These are phyloP conservation scores for Cyclospora cayetanensis DNA, from an alignment of 169 alveolate species.

Conservation along the genomic window DNA sequence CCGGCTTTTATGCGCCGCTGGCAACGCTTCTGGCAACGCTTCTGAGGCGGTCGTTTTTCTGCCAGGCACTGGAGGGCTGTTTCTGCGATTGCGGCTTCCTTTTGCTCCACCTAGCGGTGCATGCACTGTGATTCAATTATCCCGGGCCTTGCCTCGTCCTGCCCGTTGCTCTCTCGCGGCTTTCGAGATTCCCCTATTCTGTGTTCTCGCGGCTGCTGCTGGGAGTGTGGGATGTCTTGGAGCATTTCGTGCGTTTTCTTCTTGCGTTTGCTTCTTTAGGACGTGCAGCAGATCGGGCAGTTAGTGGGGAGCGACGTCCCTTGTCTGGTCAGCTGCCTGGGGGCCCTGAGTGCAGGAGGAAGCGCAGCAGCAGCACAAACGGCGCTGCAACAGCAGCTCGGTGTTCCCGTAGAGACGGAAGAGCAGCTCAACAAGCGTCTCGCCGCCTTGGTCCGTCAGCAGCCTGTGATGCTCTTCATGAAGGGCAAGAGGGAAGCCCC, in stretches of 20 bases:
- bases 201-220: slow-evolving; percentile 4
- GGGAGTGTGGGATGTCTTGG: neutral
- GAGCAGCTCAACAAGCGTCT: neutral
- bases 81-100: neutral
- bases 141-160: no score
- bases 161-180: no score
- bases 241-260: neutral
- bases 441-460: neutral
- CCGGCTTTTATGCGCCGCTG: no score
- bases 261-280: neutral
- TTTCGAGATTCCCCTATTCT: no score
- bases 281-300: neutral
- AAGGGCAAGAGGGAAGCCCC: slow-evolving; percentile 58
- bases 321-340: neutral
- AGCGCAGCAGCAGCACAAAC: neutral
- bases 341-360: neutral
- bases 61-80: no score
- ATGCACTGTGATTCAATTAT: no score
- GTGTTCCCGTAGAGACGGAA: neutral
- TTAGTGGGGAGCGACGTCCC: neutral
- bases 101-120: no score
- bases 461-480: slow-evolving; percentile 62
- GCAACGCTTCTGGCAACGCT: no score
- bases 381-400: neutral
- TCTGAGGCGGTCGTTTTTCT: no score